A percentile compares a stretch with the other conserved stretches of the same genome.
Evolutionary conservation across 2,329 filamentous ascomycete genomes (phyloP).

Genomic region (Pestalotiopsis sp.): DNA sequence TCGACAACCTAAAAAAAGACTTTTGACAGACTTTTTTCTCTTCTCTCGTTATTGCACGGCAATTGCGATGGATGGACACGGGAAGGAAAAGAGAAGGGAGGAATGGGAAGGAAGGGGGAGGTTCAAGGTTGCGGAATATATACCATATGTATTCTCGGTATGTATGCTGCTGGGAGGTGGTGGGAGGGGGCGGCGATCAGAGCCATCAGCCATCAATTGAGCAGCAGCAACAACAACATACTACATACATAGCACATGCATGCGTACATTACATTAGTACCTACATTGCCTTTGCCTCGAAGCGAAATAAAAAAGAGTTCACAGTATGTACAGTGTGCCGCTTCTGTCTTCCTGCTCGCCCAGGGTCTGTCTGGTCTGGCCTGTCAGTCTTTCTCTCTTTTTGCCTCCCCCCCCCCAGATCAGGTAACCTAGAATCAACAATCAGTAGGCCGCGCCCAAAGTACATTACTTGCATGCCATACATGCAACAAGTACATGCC

Average conservation of each 20-base stretch:
- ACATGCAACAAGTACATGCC: neutral
- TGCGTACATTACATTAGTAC: neutral
- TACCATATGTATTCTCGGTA: neutral
- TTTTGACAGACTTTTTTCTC: neutral
- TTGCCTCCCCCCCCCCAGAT: neutral
- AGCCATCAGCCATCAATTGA: neutral
- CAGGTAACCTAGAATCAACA: neutral
- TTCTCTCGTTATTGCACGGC: neutral
- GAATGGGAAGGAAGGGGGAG: neutral
- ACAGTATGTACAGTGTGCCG: neutral
- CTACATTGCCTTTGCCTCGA: neutral
- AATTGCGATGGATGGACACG: constrained; percentile 6
- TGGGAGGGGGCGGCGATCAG: neutral
- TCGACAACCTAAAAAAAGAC: neutral
- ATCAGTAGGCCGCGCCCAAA: neutral
- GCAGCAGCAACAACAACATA: neutral
- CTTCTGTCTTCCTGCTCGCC: neutral
- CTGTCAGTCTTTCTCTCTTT: neutral
- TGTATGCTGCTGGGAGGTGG: neutral
- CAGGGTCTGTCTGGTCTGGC: neutral
- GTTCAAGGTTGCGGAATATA: constrained; percentile 3
- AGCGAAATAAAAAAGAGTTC: neutral
- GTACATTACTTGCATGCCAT: neutral
- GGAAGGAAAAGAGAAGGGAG: neutral
- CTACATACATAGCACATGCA: neutral